Conservation (phyloP, 169 alveolate genomes). For the Plasmodium vivax region DNA sequence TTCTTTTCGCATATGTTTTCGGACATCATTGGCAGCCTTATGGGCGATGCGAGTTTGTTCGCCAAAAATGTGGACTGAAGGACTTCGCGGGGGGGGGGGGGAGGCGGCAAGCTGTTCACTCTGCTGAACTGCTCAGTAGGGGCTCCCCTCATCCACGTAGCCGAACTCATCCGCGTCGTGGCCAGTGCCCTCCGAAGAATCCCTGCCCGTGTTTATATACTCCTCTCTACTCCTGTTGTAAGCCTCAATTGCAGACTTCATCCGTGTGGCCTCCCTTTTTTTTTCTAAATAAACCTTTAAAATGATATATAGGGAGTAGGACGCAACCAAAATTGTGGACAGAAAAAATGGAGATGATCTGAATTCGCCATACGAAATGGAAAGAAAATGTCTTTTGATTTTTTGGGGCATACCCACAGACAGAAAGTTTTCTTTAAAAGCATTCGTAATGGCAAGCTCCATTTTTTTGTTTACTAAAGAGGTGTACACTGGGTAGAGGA, state of each 20-base stretch:
- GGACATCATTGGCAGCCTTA: slow-evolving; percentile 59
- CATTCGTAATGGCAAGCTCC: slow-evolving; percentile 12
- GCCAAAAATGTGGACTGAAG: slow-evolving; percentile 31
- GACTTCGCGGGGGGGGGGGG: neutral
- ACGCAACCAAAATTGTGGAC: slow-evolving; percentile 67
- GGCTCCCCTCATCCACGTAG: slow-evolving; percentile 15
- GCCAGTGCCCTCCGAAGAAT: slow-evolving; percentile 35
- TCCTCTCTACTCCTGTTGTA: slow-evolving; percentile 64
- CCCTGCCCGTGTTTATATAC: slow-evolving; percentile 69
- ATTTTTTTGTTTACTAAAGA: slow-evolving; percentile 38
- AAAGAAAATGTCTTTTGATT: slow-evolving; percentile 13
- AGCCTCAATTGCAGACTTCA: slow-evolving; percentile 52
- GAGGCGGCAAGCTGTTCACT: neutral
- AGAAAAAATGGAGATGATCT: slow-evolving; percentile 61
- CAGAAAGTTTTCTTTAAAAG: slow-evolving; percentile 41
- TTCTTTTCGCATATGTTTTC: slow-evolving; percentile 64
- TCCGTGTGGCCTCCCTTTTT: slow-evolving; percentile 69
- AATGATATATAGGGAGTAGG: slow-evolving; percentile 69
- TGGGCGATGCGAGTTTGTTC: slow-evolving; percentile 32
- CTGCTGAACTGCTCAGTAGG: neutral
- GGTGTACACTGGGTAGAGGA: slow-evolving; percentile 32
- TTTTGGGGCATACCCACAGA: slow-evolving; percentile 14
- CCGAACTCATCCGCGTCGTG: slow-evolving; percentile 14
- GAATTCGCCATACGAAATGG: slow-evolving; percentile 47
- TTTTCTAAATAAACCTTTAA: slow-evolving; percentile 74